These are phyloP conservation scores for Monosporascus sp. DNA, from an alignment of 2,329 filamentous ascomycete genomes.

Conservation along the genomic window DNA sequence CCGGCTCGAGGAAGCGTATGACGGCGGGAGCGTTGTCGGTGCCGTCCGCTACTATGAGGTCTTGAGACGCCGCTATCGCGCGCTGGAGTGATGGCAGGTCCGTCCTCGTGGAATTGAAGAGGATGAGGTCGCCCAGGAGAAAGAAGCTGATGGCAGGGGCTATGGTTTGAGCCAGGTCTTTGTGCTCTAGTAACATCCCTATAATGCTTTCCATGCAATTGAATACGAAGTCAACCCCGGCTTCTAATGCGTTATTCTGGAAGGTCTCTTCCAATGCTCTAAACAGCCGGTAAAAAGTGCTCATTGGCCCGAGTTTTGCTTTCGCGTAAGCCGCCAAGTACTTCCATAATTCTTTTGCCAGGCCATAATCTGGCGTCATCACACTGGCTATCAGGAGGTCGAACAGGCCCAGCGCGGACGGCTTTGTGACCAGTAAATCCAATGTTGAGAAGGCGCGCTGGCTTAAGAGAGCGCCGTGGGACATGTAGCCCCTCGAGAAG, in stretches of 20 bases:
- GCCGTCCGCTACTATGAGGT: slow-evolving; percentile 1
- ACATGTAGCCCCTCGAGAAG: slow-evolving; percentile 12
- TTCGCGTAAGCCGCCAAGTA: slow-evolving; percentile 14
- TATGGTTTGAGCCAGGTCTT: slow-evolving; percentile 10
- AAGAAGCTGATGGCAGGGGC: slow-evolving; percentile 12
- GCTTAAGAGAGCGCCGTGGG: slow-evolving; percentile 11
- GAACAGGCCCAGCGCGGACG: slow-evolving; percentile 14
- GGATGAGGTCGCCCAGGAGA: slow-evolving; percentile 12
- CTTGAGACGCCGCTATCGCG: slow-evolving; percentile 5
- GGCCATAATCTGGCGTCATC: slow-evolving; percentile 11
- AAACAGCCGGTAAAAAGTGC: slow-evolving; percentile 10
- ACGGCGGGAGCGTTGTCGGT: neutral
- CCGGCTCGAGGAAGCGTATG: slow-evolving; percentile 11
- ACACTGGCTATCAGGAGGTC: slow-evolving; percentile 15
- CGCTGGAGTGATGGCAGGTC: slow-evolving; percentile 10
- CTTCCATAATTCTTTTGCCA: slow-evolving; percentile 13
- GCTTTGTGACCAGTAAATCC: slow-evolving; percentile 12
- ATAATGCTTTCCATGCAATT: slow-evolving; percentile 18
- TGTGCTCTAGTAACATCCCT: slow-evolving; percentile 14
- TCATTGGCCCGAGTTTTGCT: slow-evolving; percentile 7
- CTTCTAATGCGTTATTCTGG: slow-evolving; percentile 8
- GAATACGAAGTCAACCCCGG: slow-evolving; percentile 13
- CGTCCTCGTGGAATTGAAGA: slow-evolving; percentile 11
- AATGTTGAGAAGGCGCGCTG: slow-evolving; percentile 13
- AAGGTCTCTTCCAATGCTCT: slow-evolving; percentile 11